These are phyloP conservation scores for Eucalyptus globulus DNA, from an alignment of 345 rosid genomes.

Conservation along the genomic window DNA sequence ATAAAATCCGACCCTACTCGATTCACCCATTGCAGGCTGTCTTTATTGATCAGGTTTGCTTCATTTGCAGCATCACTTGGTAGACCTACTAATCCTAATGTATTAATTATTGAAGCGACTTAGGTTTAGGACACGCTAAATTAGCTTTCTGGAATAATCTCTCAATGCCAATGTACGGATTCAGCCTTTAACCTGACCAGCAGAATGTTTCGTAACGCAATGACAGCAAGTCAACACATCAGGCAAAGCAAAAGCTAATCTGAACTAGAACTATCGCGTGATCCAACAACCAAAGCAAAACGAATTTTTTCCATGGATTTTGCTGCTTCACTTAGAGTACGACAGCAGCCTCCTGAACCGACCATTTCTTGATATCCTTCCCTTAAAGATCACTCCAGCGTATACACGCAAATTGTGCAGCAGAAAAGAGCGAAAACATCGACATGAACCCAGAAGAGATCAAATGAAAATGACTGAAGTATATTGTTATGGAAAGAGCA, in stretches of 20 bases:
- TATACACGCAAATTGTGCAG: background rate
- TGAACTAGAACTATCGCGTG: background rate
- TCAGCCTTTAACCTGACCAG: background rate
- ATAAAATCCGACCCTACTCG: background rate
- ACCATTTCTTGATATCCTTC: background rate
- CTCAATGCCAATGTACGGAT: background rate
- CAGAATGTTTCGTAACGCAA: background rate
- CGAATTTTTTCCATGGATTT: background rate
- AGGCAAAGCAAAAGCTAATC: background rate
- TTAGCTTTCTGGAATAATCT: background rate
- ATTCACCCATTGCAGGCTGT: background rate
- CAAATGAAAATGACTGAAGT: background rate
- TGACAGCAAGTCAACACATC: background rate
- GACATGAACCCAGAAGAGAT: background rate
- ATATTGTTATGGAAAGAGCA: background rate
- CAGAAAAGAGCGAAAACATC: background rate
- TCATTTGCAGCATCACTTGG: background rate
- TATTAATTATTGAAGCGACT: background rate
- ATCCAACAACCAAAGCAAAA: background rate
- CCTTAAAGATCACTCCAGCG: background rate
- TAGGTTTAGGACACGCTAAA: background rate
- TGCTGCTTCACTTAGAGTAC: background rate
- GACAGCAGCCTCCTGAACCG: background rate
- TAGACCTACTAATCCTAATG: background rate
- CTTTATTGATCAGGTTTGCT: background rate